Evolutionary conservation across 129 eudicot species (phyloP), one percentile per base, ranked within the genome.

Genomic region (Logfia minima): DNA sequence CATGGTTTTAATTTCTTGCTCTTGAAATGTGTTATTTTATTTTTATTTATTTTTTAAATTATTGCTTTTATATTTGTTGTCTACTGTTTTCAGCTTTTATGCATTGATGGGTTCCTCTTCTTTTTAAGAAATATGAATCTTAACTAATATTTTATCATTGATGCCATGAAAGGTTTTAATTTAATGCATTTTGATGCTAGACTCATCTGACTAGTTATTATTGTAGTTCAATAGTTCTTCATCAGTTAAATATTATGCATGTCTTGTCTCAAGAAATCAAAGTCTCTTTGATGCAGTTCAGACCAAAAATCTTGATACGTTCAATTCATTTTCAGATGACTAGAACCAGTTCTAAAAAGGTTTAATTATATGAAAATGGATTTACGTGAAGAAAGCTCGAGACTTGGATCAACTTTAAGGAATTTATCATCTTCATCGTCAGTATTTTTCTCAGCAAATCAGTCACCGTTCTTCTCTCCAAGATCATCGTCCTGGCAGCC

Each of bases 351-450:
- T 48, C 18, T 24, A 73, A 68, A 78, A 84, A 74, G 52, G 79
- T 64, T 56, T 66, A 79, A 76, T 45, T 34, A 53, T 69, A 32
- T 74, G 60, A 86, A 75, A 24, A 95, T 95, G 99, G 99, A 95
- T 85, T 80, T 85, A 52, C 88, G 75, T 2, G 96, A 89, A 61
- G 96, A 92, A 28, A 92, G 92, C 70, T 74, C 87, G 14, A 89
- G 90, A 84, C 77, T 88, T 9, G 92, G 83, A 71, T 81, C 96
- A n/a, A 90, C 88, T n/a, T 75, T 83, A 28, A 85, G 94, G 78
- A 95, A 83, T 71, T 83, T 95, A 11, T 95, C 99, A 28, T 95
- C 99, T 28, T 92, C 97, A 7, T 95, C 99, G 2, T 92, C 99
- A 4, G 82, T 86, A 29, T 95, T 95, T 67, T 90, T 83, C 75